Evolutionary conservation across 208 protist species (phyloP), one percentile per base, ranked within the genome.

Genomic region (Wallacemonas rigidus): DNA sequence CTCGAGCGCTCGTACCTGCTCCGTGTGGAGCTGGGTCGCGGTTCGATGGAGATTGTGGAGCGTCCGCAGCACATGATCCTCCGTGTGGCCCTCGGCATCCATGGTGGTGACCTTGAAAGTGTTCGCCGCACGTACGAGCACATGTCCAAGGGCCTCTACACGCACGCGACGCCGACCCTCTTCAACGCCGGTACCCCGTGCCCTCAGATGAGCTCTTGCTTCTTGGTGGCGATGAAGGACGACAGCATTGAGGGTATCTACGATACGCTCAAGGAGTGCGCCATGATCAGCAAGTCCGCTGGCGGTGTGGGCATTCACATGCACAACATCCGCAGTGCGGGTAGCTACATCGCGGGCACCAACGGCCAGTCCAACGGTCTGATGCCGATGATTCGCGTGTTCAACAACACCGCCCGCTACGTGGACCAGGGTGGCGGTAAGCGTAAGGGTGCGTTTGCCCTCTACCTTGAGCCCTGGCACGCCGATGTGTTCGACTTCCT

Each of bases 401-500:
- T 97, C 84, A 99, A 99, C 80, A 97, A 99, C 86, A 99, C 99
- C n/a, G 98, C 98, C 35, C 89, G 98, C 72, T 99, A 99, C 85
- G 98, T 99, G 47, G 98, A 99, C 75, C 98, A 99, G 87, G 95
- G 98, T 41, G 98, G 98, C 63, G 97, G 97, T 67, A 99, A 99
- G 85, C 95, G 99, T 75, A 99, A 99, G 75, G 99, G 99, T 40
- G 97, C 98, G 45, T 99, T 99, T 85, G 98, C 98, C 56, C 83
- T 99, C 36, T 99, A 99, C 81, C 89, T 99, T 0, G 99, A 99
- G 90, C 99, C 99, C 63, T 99, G 99, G 99, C 99, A 99, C 81
- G 94, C 98, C 1, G 99, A 99, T 73, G 89, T 99, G 43, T 98
- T 99, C 56, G 96, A 98, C 15, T 99, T 99, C 72, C 69, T 99